Percentiles rank a stretch among this genome's conserved stretches.
Evolutionary conservation across 805 yeast genomes (phyloP).

Genomic region (Yarrowia phangngaensis): DNA sequence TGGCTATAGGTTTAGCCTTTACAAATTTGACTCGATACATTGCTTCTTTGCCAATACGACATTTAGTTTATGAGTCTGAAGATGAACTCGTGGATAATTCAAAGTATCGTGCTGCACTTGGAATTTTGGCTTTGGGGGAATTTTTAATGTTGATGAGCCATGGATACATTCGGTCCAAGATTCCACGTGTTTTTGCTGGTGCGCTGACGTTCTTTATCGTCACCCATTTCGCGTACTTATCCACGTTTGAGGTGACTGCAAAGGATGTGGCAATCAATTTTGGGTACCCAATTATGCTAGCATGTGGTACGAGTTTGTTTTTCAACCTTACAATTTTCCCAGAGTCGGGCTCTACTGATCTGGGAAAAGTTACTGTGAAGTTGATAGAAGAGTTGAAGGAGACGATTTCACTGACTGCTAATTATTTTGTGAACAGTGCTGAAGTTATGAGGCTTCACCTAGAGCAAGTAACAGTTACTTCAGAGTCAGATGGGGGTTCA

Average conservation of each 20-base stretch:
- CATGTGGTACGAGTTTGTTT: conserved; percentile 46
- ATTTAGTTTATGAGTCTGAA: not conserved
- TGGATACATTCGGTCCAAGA: conserved; percentile 50
- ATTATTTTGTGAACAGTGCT: conserved; percentile 40
- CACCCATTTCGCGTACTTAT: conserved; percentile 49
- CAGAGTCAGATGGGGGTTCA: not conserved
- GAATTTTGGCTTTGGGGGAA: conserved; percentile 46
- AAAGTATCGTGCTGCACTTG: conserved; percentile 42
- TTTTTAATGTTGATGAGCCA: conserved; percentile 47
- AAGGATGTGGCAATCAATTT: conserved; percentile 40
- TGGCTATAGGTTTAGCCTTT: conserved; percentile 4
- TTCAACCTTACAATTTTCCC: conserved; percentile 48
- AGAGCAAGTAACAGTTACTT: not conserved
- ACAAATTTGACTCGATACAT: conserved; percentile 7
- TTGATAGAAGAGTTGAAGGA: conserved; percentile 43
- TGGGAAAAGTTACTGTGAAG: conserved; percentile 46
- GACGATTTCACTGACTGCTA: conserved; percentile 42
- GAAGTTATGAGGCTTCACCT: conserved; percentile 1
- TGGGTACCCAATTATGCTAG: conserved; percentile 47
- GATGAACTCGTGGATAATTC: conserved; percentile 3
- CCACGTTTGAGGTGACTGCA: conserved; percentile 38
- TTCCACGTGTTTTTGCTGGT: conserved; percentile 35
- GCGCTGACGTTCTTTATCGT: conserved; percentile 43
- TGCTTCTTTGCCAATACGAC: conserved; percentile 4
- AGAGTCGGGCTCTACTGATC: conserved; percentile 50